Evolutionary conservation across 2,329 filamentous ascomycete genomes (phyloP), one percentile per base, ranked within the genome.

Genomic region (Dactylellina drechsleri): DNA sequence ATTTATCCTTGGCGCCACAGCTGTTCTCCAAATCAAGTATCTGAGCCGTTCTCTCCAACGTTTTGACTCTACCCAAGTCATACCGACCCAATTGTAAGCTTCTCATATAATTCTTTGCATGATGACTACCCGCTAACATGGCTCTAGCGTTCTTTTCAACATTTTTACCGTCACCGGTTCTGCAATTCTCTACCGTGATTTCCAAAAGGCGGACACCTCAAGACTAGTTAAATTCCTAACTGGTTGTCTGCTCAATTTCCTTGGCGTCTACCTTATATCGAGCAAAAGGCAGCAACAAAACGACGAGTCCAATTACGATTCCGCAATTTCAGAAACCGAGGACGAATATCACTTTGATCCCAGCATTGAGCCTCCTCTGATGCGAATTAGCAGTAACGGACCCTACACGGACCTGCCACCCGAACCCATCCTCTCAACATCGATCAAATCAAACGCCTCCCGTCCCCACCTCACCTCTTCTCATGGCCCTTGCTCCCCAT

Each of bases 1-100:
- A 7, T 84, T 91, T 59, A 86, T 98, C 57, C 86, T 99, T 26
- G 85, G 95, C 16, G 87, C 85, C 53, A 98, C 94, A 0, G 95
- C 95, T 5, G 85, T 99, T 73, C 93, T 98, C 91, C 95, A 99
- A 83, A 94, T 99, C 79, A 94, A 92, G 81, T 99, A 98, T 81
- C 87, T 99, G 81, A 99, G 98, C 83, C 91, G 88, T 60, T 90
- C 90, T 0, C 85, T 99, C 61, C 93, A 97, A 81, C 89, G 92
- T 54, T 99, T 98, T 83, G 92, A 97, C 82, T 97, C 95, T 5
- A 99, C 95, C 0, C 93, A 97, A 81, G 95, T 99, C 78, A 99
- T 99, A 77, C 95, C 95, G 0, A 95, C 95, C 13, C 95, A 99
- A 80, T 99, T 99, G 72, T 76, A 71, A 28, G 62, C 31, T 47